These are phyloP conservation scores for Beta corolliflora DNA, from an alignment of 179 eudicot genomes.

Conservation along the genomic window DNA sequence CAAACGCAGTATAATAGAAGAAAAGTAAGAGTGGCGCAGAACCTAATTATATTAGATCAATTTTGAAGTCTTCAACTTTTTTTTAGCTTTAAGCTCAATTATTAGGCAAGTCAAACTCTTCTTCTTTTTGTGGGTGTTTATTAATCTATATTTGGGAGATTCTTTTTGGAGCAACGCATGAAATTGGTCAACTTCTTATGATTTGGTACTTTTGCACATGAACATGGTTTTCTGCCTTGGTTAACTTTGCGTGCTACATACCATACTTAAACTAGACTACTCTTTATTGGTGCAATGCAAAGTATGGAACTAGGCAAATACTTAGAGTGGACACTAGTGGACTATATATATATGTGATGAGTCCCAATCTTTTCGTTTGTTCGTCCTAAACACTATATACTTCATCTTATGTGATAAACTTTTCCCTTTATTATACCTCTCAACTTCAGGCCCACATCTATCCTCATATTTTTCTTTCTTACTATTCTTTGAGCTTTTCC, in stretches of 20 bases:
- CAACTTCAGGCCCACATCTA: too few relatives aligned
- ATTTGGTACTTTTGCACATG: slow-evolving; percentile 38
- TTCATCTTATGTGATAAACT: too few relatives aligned
- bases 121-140: background rate
- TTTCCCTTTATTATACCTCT: too few relatives aligned
- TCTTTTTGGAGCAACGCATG: background rate
- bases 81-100: background rate
- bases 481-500: too few relatives aligned
- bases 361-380: too few relatives aligned
- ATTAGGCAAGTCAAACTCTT: background rate
- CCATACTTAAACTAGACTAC: background rate
- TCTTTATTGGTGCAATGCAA: too few relatives aligned
- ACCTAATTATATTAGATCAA: background rate
- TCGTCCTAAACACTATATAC: too few relatives aligned
- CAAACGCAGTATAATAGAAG: background rate
- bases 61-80: background rate
- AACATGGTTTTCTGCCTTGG: slow-evolving; percentile 20
- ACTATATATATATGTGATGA: too few relatives aligned
- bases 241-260: slow-evolving; percentile 3
- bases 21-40: background rate
- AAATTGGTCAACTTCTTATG: slow-evolving; percentile 28
- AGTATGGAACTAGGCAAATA: too few relatives aligned
- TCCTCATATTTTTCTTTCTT: too few relatives aligned
- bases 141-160: background rate
- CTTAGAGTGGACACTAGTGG: too few relatives aligned